These are phyloP conservation scores for Pseudogymnoascus pannorum DNA, from an alignment of 2,329 filamentous ascomycete species.

Conservation along the genomic window DNA sequence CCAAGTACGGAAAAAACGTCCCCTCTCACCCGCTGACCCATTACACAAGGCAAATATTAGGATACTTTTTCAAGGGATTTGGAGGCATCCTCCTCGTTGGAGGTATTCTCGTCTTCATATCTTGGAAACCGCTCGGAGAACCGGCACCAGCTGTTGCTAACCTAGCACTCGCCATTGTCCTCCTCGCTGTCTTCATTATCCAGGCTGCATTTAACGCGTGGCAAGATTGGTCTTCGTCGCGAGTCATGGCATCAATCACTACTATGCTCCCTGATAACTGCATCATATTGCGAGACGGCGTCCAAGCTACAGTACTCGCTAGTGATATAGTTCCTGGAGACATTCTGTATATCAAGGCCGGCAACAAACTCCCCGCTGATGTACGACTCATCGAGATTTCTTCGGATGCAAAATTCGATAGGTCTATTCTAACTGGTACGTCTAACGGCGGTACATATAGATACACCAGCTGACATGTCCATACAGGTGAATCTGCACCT, in stretches of 20 bases:
- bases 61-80: conserved; percentile 74
- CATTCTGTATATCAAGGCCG: conserved; percentile 58
- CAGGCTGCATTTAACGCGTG: conserved; percentile 64
- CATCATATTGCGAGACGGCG: conserved; percentile 54
- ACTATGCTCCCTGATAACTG: conserved; percentile 73
- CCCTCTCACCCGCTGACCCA: conserved; percentile 59
- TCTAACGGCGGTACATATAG: not conserved
- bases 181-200: conserved; percentile 61
- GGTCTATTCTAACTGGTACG: conserved; percentile 62
- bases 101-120: conserved; percentile 64
- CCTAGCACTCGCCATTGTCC: conserved; percentile 63
- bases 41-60: conserved; percentile 48
- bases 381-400: conserved; percentile 63
- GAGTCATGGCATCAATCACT: conserved; percentile 73
- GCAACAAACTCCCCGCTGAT: conserved; percentile 69
- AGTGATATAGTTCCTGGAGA: conserved; percentile 65
- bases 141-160: conserved; percentile 62
- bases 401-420: conserved; percentile 63
- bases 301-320: conserved; percentile 41
- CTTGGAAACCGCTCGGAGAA: conserved; percentile 67
- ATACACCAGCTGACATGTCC: conserved; percentile 6
- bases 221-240: conserved; percentile 68
- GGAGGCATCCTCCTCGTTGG: conserved; percentile 63
- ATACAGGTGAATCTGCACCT: conserved; percentile 55
- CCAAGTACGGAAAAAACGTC: conserved; percentile 59